phyloP scores from a whole-genome alignment of 2,329 filamentous ascomycete genomes.

The Xylariales sp. region DNA sequence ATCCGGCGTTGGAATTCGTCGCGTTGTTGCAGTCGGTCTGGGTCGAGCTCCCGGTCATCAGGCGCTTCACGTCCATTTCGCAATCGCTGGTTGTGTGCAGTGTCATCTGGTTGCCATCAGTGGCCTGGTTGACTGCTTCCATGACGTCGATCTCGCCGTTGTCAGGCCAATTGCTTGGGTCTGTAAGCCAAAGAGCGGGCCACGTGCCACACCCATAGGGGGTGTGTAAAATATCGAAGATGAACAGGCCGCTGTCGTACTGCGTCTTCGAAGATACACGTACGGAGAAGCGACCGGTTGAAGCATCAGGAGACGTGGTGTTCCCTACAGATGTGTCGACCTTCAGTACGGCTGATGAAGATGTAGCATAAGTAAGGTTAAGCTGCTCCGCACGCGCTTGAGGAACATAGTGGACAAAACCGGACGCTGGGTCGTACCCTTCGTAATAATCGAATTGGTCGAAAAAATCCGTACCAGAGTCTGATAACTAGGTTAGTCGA shows the following conservation, averaged over 20 bases:
- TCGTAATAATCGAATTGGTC: conserved; percentile 51
- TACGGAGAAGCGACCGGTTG: conserved; percentile 58
- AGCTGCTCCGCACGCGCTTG: conserved; percentile 33
- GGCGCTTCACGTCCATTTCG: conserved; percentile 48
- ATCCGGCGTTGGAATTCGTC: conserved; percentile 51
- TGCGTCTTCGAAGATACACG: conserved; percentile 56
- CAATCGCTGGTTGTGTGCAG: conserved; percentile 52
- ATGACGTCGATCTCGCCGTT: conserved; percentile 63
- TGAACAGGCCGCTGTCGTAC: conserved; percentile 60
- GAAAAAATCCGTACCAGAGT: conserved; percentile 46
- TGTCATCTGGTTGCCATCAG: conserved; percentile 53
- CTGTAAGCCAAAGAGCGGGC: conserved; percentile 63
- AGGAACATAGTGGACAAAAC: conserved; percentile 52
- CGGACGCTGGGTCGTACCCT: conserved; percentile 44
- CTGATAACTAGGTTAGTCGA: conserved; percentile 23
- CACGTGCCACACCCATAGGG: conserved; percentile 61
- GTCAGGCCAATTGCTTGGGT: conserved; percentile 55
- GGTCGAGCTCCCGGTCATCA: conserved; percentile 42
- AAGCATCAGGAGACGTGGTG: conserved; percentile 41
- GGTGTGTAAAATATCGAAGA: conserved; percentile 61
- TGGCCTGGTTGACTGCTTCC: conserved; percentile 52
- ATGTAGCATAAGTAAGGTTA: conserved; percentile 59
- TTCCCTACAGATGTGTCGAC: conserved; percentile 57
- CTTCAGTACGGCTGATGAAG: conserved; percentile 47
- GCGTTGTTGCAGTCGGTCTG: conserved; percentile 45